A percentile compares a stretch with the other conserved stretches of the same genome.
phyloP scores from a whole-genome alignment of 2,329 filamentous ascomycete species.

The Microthyrium microscopicum region DNA sequence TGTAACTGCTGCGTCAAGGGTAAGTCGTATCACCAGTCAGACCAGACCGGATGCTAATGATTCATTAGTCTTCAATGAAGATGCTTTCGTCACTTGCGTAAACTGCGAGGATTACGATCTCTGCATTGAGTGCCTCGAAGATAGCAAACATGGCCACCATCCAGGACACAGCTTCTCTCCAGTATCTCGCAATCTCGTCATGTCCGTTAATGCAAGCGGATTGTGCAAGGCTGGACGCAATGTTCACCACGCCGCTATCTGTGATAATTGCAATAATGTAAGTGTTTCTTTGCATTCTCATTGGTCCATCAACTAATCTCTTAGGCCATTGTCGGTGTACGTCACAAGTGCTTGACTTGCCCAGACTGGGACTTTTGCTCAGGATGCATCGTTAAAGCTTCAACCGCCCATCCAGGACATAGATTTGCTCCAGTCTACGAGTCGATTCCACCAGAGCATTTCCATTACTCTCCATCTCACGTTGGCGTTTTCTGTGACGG shows the following conservation, averaged over 20 bases:
- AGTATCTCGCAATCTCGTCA: constrained; percentile 43
- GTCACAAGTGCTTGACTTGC: constrained; percentile 92
- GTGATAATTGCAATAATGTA: constrained; percentile 77
- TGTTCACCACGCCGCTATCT: constrained; percentile 71
- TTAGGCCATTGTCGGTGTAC: constrained; percentile 65
- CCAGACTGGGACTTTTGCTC: constrained; percentile 95
- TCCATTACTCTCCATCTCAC: constrained; percentile 39
- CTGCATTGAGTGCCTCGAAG: constrained; percentile 65
- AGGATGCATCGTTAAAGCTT: constrained; percentile 51
- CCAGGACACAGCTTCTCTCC: constrained; percentile 68
- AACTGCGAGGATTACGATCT: constrained; percentile 83
- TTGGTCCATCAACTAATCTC: constrained; percentile 6
- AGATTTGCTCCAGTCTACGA: constrained; percentile 82
- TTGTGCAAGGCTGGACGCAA: constrained; percentile 69
- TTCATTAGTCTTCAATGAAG: constrained; percentile 48
- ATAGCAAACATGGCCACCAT: constrained; percentile 73
- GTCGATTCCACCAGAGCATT: constrained; percentile 35
- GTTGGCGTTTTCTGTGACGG: constrained; percentile 89
- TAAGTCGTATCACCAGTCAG: constrained; percentile 17
- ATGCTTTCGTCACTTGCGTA: constrained; percentile 70
- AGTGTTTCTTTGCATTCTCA: constrained; percentile 7
- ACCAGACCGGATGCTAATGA: neutral
- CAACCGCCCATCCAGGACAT: constrained; percentile 60
- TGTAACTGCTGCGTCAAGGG: constrained; percentile 55
- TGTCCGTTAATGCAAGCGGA: constrained; percentile 44